Base-by-base conservation (phyloP, 306 rosid species). In the Cyamopsis tetragonoloba region DNA sequence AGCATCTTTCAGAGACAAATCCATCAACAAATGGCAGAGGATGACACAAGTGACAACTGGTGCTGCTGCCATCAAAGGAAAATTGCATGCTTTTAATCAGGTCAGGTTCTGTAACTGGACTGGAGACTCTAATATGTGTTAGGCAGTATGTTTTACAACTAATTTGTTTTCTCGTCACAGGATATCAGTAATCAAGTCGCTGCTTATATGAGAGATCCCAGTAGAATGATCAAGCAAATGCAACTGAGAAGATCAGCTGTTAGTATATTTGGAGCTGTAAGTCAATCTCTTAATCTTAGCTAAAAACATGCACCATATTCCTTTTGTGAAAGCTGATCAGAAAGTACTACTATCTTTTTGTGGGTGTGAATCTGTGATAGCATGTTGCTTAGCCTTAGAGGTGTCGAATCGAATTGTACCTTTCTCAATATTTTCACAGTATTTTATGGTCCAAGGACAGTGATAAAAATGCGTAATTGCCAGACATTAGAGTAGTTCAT, bases 61-160 rank as follows among this genome's bases (percentile, higher is more conserved):
- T 62, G 93, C 88, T 63, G 89, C 98, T 75, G 92, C 96, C 62
- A 81, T 89, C 38, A 89, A 86, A 80, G 83, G 91, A 3, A 84
- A 86, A 69, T 79, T 92, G 39, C 91, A 89, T 34, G 93, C 96
- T 31, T 93, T 93, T 68, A 89, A 93, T 84, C 96, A 89, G 96
- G 97, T 89, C 27, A 54, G 81, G 27, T 39, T 61, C 69, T 55
- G 28, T 67, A 55, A 67, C 66, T 78, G 63, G 51, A 35, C 48
- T 68, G 62, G 17, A 31, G 55, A 28, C 31, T 60, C 56, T 23
- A 14, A 42, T 30, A 5, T 58, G 39, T 11, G 57, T 17, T 26
- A 24, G 43, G 31, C 11, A 4, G 6, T 42, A 38, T 37, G 26
- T 42, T 51, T 41, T 47, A 46, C 27, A 56, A 28, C 13, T 48